Evolutionary conservation across 148 eudicot genomes (phyloP), one percentile per base, ranked within the genome.

Genomic region (Agrostemma githago): DNA sequence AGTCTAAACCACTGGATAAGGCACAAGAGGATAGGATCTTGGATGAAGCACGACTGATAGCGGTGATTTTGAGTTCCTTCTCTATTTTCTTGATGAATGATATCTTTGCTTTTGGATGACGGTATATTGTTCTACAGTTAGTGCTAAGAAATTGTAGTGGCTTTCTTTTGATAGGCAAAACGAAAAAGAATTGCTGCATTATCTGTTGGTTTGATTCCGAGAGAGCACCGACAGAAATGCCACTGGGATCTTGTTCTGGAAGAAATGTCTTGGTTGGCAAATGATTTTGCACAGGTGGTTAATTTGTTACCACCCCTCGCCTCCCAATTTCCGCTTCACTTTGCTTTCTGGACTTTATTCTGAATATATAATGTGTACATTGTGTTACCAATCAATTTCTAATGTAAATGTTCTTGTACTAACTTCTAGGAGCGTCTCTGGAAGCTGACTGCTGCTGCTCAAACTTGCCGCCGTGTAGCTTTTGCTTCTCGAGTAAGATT

Each of bases 201-300:
- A 73, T 90, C 94, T 64, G 60, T 79, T 79, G 86, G 80, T 66
- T 78, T 79, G 37, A 62, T 82, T 26, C 85, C 82, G 15, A 73
- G 21, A 61, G 88, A 85, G 73, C 81, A 78, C 62, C 80, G 76
- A 71, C 83, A 56, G 26, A 90, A 83, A 84, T 83, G 94, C 79
- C 94, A 90, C 4, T 96, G 99, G 99, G 91, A 85, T 76, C 89
- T 86, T 80, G 97, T 96, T 21, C 88, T 96, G 71, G 97, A 92
- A 79, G 99, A 96, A 79, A 92, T 96, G 97, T 76, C 88, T 73
- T 96, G 99, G 99, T 68, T 96, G 86, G 97, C 99, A 9, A 95
- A 95, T 85, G 99, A 95, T 84, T 95, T 92, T 82, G 87, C 92
- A 17, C 99, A 95, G 97, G 98, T 95, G 81, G 82, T 66, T 60